Evolutionary conservation across 768 basidiomycete species (phyloP).

Genomic region (Pholiota molesta): DNA sequence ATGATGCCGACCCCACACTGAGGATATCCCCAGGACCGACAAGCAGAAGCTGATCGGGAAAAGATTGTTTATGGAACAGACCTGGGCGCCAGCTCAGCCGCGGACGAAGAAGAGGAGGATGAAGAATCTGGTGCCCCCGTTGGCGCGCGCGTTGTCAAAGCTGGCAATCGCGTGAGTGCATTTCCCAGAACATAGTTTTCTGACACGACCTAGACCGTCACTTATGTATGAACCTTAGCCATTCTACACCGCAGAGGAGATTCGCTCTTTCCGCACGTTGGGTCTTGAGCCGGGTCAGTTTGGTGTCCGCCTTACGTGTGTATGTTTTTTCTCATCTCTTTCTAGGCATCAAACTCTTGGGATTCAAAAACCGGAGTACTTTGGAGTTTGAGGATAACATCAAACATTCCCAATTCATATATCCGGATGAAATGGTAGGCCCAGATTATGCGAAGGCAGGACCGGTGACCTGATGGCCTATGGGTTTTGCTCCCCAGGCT

Average conservation of each 20-base stretch:
- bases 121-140: conserved; percentile 36
- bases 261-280: conserved; percentile 80
- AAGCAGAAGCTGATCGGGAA: conserved; percentile 48
- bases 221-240: conserved; percentile 47
- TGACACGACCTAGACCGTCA: conserved; percentile 10
- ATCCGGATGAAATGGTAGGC: conserved; percentile 86
- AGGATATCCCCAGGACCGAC: conserved; percentile 35
- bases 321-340: background rate
- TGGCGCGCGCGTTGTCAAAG: conserved; percentile 47
- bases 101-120: conserved; percentile 42
- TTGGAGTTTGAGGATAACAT: conserved; percentile 87
- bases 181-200: background rate
- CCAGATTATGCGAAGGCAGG: background rate
- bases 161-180: conserved; percentile 52
- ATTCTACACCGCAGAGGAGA: conserved; percentile 84
- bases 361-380: conserved; percentile 78
- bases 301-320: background rate
- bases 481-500: conserved; percentile 39
- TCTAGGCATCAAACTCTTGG: conserved; percentile 85
- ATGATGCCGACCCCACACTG: background rate
- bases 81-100: conserved; percentile 34
- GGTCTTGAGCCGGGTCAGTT: conserved; percentile 72
- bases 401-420: conserved; percentile 90
- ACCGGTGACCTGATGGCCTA: background rate
- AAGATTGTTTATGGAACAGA: conserved; percentile 50